These are phyloP conservation scores for Elaphomyces granulatus DNA, from an alignment of 495 filamentous ascomycete species.

Conservation along the genomic window DNA sequence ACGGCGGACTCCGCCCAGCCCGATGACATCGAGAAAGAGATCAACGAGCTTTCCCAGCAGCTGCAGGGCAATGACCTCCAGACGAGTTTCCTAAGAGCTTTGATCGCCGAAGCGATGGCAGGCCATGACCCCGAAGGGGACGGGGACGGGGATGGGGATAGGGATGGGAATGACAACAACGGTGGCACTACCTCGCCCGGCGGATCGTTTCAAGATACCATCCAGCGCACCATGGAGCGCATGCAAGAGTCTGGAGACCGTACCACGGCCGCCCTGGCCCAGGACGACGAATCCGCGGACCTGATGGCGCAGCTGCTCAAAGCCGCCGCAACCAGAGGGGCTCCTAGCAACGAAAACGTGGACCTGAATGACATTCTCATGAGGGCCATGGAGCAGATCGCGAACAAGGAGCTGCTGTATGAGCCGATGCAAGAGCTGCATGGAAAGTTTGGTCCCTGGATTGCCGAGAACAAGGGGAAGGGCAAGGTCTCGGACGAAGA, in stretches of 20 bases:
- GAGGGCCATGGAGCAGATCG: slow-evolving; percentile 97
- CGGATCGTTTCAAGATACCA: slow-evolving; percentile 77
- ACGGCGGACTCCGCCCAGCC: neutral
- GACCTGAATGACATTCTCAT: slow-evolving; percentile 86
- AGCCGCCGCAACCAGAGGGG: slow-evolving; percentile 47
- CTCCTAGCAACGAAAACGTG: slow-evolving; percentile 56
- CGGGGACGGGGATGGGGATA: no score
- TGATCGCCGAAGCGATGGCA: slow-evolving; percentile 8
- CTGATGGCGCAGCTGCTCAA: slow-evolving; percentile 76
- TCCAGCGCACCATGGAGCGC: slow-evolving; percentile 79
- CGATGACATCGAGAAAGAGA: slow-evolving; percentile 3
- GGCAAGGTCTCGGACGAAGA: slow-evolving; percentile 51
- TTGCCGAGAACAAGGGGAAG: slow-evolving; percentile 57
- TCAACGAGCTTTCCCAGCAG: slow-evolving; percentile 63
- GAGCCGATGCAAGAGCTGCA: slow-evolving; percentile 96
- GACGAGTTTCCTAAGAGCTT: slow-evolving; percentile 53
- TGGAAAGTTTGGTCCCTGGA: slow-evolving; percentile 80
- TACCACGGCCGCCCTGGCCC: slow-evolving; percentile 59
- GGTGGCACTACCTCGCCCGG: slow-evolving; percentile 13
- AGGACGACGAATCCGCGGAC: slow-evolving; percentile 57
- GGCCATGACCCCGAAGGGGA: slow-evolving; percentile 11
- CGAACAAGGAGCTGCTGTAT: slow-evolving; percentile 94
- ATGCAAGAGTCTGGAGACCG: slow-evolving; percentile 78
- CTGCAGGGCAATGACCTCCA: slow-evolving; percentile 58
- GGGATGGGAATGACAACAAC: slow-evolving; percentile 13